Percentiles rank a stretch among this genome's conserved stretches.
phyloP scores from a whole-genome alignment of 371 early-diverging fungal genomes.

The Cokeromyces recurvatus region DNA sequence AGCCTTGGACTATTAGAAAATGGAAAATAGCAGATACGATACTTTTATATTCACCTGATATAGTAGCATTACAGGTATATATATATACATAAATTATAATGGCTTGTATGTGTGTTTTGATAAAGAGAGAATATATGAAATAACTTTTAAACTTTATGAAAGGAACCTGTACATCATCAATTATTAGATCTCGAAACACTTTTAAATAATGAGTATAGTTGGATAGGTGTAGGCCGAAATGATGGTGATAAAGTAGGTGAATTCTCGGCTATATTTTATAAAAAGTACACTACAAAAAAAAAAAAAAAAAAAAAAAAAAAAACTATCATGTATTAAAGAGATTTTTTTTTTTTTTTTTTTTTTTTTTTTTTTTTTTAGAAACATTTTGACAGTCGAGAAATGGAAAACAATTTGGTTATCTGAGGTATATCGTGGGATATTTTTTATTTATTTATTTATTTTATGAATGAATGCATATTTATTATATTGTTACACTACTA shows the following conservation, averaged over 20 bases:
- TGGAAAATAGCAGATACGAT: constrained; percentile 46
- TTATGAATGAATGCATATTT: too few relatives aligned
- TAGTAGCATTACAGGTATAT: constrained; percentile 42
- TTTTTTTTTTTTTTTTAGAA: constrained; percentile 15
- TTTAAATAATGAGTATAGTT: constrained; percentile 39
- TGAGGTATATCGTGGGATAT: constrained; percentile 14
- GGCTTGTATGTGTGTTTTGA: too few relatives aligned
- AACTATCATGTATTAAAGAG: background rate
- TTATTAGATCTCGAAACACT: constrained; percentile 40
- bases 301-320: background rate
- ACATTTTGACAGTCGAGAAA: constrained; percentile 19
- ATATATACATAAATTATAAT: background rate
- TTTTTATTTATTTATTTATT: background rate
- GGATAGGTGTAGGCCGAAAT: constrained; percentile 45
- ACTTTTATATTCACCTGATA: constrained; percentile 37
- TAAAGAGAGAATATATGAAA: too few relatives aligned
- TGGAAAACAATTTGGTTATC: constrained; percentile 44
- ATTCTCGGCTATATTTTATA: constrained; percentile 39
- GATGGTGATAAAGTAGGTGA: constrained; percentile 48
- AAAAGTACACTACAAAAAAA: constrained; percentile 18
- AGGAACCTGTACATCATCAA: constrained; percentile 50
- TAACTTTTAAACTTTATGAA: too few relatives aligned
- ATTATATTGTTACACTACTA: too few relatives aligned
- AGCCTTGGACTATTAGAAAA: constrained; percentile 45
- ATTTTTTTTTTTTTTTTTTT: too few relatives aligned